A percentile compares a stretch with the other conserved stretches of the same genome.
Conservation (phyloP, 768 basidiomycete species). For the Erythrobasidium yunnanense region DNA sequence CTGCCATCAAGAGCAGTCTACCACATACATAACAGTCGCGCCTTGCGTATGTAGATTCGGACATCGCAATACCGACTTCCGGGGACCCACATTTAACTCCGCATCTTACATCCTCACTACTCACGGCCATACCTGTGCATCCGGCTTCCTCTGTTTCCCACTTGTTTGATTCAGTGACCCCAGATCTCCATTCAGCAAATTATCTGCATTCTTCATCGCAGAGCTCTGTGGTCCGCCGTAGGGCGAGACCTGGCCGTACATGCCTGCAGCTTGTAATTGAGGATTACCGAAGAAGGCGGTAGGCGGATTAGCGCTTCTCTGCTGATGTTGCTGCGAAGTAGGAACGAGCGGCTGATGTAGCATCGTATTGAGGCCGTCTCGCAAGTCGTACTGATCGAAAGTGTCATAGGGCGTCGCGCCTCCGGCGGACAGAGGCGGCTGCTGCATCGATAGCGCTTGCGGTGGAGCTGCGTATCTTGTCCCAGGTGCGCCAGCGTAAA, state of each 20-base stretch:
- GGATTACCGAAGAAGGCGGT: neutral
- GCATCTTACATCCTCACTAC: neutral
- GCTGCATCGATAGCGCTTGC: constrained; percentile 55
- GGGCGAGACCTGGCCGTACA: neutral
- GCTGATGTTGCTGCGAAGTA: neutral
- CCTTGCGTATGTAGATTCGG: no score
- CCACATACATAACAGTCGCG: no score
- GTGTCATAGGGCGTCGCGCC: constrained; percentile 39
- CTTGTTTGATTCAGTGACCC: neutral
- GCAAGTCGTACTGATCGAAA: constrained; percentile 34
- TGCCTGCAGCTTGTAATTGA: neutral
- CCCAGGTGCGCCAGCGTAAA: constrained; percentile 41
- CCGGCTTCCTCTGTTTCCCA: constrained; percentile 9
- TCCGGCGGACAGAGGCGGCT: constrained; percentile 47
- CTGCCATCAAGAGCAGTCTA: no score
- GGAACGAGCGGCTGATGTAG: constrained; percentile 41
- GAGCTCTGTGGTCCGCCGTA: neutral
- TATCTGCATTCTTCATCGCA: neutral
- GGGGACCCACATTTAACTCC: no score
- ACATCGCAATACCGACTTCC: no score
- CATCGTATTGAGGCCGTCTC: constrained; percentile 37
- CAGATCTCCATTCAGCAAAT: neutral
- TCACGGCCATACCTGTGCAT: constrained; percentile 23
- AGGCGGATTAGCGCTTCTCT: neutral
- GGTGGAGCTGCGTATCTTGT: constrained; percentile 49